Base-by-base conservation (phyloP, 495 filamentous ascomycete species). In the Penicillium alfredii region DNA sequence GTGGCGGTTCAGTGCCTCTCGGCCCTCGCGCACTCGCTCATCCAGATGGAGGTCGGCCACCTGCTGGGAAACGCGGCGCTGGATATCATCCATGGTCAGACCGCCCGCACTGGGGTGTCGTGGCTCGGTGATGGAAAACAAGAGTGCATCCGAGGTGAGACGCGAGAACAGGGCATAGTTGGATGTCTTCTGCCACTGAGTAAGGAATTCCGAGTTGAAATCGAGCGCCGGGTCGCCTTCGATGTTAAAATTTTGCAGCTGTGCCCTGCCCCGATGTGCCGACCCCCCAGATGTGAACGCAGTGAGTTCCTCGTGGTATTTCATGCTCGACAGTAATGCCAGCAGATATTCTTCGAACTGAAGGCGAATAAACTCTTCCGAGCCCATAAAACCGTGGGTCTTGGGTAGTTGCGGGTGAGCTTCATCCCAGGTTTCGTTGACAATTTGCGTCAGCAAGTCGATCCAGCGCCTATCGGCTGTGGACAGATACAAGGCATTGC, bases 271-370 rank as follows among this genome's bases (percentile, higher is more conserved):
- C 22, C 53, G 52, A 4, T 50, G 40, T 10, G 47, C 42, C 3
- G 59, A 51, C 10, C 62, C 63, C 10, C 51, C 58, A 0, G 53
- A 40, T 11, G 47, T 44, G 18, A 27, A 42, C 0, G 57, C 58
- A 33, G 40, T 50, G 23, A 94, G 72, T 49, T 90, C 86, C 43
- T 82, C 75, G 51, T 84, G 88, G 57, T 94, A 96, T 53, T 96
- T 95, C 46, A 86, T 82, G 5, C 84, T 75, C 0, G 93, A 85
- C 28, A 96, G 76, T 35, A 98, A 72, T 1, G 90, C 88, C 5
- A 97, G 71, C 11, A 97, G 71, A 51, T 98, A 98, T 56, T 97
- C 93, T 66, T 98, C 92, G 42, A 98, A 98, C 50, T 98, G 92
- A 5, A 97, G 76, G 12, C 92, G 78, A 51, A 98, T 97, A 56